These are phyloP conservation scores for Ophiosphaerella herpotricha DNA, from an alignment of 2,329 filamentous ascomycete species.

Conservation along the genomic window DNA sequence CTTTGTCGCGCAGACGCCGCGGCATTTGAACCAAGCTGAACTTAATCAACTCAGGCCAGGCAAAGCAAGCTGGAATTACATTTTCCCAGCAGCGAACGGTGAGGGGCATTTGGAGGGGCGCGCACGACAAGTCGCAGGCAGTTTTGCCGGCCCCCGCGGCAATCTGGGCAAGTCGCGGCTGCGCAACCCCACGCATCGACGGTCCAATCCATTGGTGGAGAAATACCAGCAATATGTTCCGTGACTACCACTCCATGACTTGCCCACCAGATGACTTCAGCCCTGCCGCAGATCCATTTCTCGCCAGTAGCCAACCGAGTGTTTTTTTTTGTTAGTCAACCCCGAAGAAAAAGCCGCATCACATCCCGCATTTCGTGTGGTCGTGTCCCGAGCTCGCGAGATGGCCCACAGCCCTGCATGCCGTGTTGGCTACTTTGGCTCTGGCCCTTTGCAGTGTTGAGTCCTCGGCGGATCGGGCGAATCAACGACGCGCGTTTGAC, in stretches of 20 bases:
- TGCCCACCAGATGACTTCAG: slow-evolving; percentile 30
- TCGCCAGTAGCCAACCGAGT: slow-evolving; percentile 27
- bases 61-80: slow-evolving; percentile 7
- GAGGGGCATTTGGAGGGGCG: slow-evolving; percentile 28
- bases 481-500: slow-evolving; percentile 28
- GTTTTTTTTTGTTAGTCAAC: slow-evolving; percentile 37
- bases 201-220: slow-evolving; percentile 36
- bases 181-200: slow-evolving; percentile 31
- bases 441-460: slow-evolving; percentile 17
- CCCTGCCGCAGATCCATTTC: slow-evolving; percentile 25
- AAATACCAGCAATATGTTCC: slow-evolving; percentile 18
- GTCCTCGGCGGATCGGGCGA: slow-evolving; percentile 23
- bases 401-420: slow-evolving; percentile 30
- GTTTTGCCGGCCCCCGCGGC: slow-evolving; percentile 39
- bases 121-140: slow-evolving; percentile 12
- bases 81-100: slow-evolving; percentile 16
- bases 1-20: slow-evolving; percentile 10
- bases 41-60: not conserved
- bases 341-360: slow-evolving; percentile 38
- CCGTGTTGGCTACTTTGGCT: slow-evolving; percentile 22
- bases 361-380: slow-evolving; percentile 41
- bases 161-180: slow-evolving; percentile 1
- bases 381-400: slow-evolving; percentile 33
- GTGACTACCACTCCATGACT: slow-evolving; percentile 18
- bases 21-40: slow-evolving; percentile 25